phyloP scores from a whole-genome alignment of 129 eudicot genomes.

The Calendula officinalis region DNA sequence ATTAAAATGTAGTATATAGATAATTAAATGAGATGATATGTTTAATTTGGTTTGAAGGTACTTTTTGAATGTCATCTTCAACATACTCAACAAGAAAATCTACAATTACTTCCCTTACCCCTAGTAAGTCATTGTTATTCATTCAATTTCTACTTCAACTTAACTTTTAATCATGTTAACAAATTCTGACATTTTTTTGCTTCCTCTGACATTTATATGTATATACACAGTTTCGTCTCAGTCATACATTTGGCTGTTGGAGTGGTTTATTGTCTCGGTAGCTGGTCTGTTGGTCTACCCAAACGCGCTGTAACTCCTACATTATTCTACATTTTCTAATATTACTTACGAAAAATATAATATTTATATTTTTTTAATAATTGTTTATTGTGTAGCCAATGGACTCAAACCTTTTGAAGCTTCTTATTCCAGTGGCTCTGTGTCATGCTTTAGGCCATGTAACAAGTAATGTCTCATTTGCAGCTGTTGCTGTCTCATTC shows the following conservation, averaged over 20 bases:
- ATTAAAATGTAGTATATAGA: no score
- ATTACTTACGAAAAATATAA: constrained; percentile 10
- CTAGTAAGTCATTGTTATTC: constrained; percentile 54
- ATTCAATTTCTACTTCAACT: no score
- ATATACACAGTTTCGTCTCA: constrained; percentile 61
- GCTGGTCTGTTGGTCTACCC: constrained; percentile 78
- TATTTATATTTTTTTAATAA: not conserved
- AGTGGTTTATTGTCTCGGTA: constrained; percentile 61
- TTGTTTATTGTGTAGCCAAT: constrained; percentile 51
- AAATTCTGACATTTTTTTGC: no score
- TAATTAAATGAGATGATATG: no score
- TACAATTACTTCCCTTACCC: constrained; percentile 99
- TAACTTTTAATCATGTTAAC: no score
- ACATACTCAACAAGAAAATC: constrained; percentile 96
- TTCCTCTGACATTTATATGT: no score
- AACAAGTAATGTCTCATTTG: constrained; percentile 71
- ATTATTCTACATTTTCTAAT: no score
- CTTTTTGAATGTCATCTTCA: constrained; percentile 90
- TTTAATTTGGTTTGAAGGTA: constrained; percentile 55
- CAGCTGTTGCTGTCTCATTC: constrained; percentile 73
- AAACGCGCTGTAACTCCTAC: constrained; percentile 61
- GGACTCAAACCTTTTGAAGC: constrained; percentile 57
- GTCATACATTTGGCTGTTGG: constrained; percentile 75
- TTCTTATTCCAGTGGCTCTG: constrained; percentile 73
- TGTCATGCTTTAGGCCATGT: constrained; percentile 87